Conservation (phyloP, 805 yeast genomes). For the Kazachstania africana region DNA sequence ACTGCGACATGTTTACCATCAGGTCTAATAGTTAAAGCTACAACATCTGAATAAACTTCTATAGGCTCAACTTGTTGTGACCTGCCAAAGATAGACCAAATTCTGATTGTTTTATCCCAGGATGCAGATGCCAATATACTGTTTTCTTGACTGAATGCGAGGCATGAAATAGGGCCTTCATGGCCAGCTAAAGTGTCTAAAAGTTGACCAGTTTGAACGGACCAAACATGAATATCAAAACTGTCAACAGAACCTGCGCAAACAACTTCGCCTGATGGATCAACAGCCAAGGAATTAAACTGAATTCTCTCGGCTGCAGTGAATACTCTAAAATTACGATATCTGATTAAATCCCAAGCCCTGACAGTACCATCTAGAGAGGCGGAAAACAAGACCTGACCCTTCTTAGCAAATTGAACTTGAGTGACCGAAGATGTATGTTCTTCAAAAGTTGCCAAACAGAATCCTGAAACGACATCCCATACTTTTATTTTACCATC, state of each 20-base stretch:
- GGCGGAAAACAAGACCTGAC: conserved; percentile 82
- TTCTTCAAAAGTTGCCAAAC: conserved; percentile 83
- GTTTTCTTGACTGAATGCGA: conserved; percentile 75
- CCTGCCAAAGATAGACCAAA: conserved; percentile 89
- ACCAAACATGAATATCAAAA: conserved; percentile 90
- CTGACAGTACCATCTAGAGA: conserved; percentile 94
- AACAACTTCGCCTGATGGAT: conserved; percentile 93
- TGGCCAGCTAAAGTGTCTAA: conserved; percentile 85
- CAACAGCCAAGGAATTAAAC: conserved; percentile 82
- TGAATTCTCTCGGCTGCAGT: conserved; percentile 85
- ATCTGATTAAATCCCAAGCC: conserved; percentile 92
- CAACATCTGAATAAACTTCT: conserved; percentile 72
- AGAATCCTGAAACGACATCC: conserved; percentile 89
- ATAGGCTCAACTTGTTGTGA: conserved; percentile 84
- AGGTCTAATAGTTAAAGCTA: conserved; percentile 75
- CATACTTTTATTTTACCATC: conserved; percentile 95
- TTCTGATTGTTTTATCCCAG: conserved; percentile 90
- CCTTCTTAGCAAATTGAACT: conserved; percentile 75
- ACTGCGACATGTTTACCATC: conserved; percentile 89
- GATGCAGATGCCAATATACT: conserved; percentile 77
- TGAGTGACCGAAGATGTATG: conserved; percentile 84
- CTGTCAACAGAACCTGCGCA: conserved; percentile 89
- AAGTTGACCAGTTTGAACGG: conserved; percentile 89
- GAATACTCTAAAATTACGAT: conserved; percentile 87
- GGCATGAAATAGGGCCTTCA: conserved; percentile 85